Evolutionary conservation across 2,329 filamentous ascomycete species (phyloP), one percentile per base, ranked within the genome.

Genomic region (Apiospora aurea): DNA sequence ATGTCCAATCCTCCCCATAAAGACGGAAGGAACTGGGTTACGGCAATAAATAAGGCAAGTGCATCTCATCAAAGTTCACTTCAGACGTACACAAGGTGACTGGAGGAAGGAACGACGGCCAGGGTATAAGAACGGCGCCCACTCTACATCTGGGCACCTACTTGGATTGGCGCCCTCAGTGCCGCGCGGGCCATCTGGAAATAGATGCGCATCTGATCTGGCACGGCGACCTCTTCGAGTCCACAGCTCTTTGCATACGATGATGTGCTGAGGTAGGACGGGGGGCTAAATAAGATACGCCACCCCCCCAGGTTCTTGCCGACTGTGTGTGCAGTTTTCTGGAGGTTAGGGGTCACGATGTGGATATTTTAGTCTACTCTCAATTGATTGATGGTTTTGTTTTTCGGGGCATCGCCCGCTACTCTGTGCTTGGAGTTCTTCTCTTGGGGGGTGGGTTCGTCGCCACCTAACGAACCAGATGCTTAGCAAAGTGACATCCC

Each of bases 211-310:
- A 10, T 64, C 29, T 41, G 34, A 3, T 64, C 29, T 64, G 34
- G 57, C 57, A 41, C 34, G n/a, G 34, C 57, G 34, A n/a, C 34
- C 18, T 64, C 57, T n/a, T n/a, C 57, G 10, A 38, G 18, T 64
- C 57, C n/a, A 61, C 53, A 64, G 57, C 21, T 64, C 57, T 64
- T 64, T 64, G 57, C 57, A 64, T 64, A 64, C 34, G 57, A 21
- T 41, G 57, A 41, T 64, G 29, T 61, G 53, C 29, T 64, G 21
- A 64, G 57, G 57, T 64, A 64, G 34, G 57, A 64, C 57, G 57
- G 57, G 57, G 57, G 57, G 57, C 57, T 64, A 64, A 64, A 41
- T 64, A 64, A 41, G 57, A 41, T 41, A n/a, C 57, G 57, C 57
- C 57, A 64, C 57, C 57, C 34, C 34, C 24, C 34, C 18, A 41